Conservation (phyloP, 1,284 basidiomycete species). For the Ceratobasidium sp. region DNA sequence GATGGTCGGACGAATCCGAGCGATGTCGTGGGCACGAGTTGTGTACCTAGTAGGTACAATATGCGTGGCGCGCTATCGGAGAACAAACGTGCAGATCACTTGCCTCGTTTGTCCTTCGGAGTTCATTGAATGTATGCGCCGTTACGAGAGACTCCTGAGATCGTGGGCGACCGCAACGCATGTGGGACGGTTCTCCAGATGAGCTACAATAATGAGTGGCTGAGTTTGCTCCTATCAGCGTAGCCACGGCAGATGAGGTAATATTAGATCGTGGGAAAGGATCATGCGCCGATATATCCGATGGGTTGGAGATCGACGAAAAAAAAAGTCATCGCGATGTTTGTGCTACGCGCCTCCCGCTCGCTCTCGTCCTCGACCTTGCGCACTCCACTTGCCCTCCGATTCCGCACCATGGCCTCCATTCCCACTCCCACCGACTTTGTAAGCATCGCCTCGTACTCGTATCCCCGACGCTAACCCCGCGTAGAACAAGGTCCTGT, state of each 20-base stretch:
- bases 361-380: not conserved
- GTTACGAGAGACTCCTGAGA: too few relatives aligned
- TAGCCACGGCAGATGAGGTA: constrained; percentile 1
- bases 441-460: constrained; percentile 54
- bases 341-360: constrained; percentile 28
- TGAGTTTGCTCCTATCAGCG: too few relatives aligned
- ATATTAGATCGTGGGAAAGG: constrained; percentile 10
- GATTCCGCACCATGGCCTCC: constrained; percentile 49
- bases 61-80: too few relatives aligned
- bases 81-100: too few relatives aligned
- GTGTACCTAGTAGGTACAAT: too few relatives aligned
- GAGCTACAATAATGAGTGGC: too few relatives aligned
- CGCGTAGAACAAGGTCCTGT: constrained; percentile 89
- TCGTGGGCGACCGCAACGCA: too few relatives aligned
- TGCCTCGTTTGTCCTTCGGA: too few relatives aligned
- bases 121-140: too few relatives aligned
- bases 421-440: constrained; percentile 63
- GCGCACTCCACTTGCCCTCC: not conserved
- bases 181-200: too few relatives aligned
- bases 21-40: too few relatives aligned
- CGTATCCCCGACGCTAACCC: not conserved
- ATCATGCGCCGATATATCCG: constrained; percentile 22
- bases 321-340: constrained; percentile 34
- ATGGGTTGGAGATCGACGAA: constrained; percentile 15
- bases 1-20: too few relatives aligned